Conservation (phyloP, 345 rosid species). For the Kernera saxatilis region DNA sequence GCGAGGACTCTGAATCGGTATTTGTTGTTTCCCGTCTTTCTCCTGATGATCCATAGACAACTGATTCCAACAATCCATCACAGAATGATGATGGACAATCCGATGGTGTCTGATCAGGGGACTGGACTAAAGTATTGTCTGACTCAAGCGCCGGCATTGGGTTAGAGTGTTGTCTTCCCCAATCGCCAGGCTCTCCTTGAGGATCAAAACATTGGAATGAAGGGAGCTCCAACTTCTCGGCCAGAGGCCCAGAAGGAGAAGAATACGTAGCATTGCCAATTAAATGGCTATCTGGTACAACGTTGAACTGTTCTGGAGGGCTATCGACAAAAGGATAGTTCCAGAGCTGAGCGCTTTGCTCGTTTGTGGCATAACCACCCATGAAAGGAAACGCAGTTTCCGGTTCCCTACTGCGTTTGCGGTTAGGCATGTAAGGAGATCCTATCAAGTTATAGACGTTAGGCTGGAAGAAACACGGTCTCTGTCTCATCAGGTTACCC, state of each 20-base stretch:
- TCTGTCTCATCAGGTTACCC: neutral
- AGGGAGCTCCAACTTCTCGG: conserved; percentile 63
- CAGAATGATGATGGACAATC: conserved; percentile 32
- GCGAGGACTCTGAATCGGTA: conserved; percentile 37
- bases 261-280: conserved; percentile 33
- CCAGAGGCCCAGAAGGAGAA: conserved; percentile 49
- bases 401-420: neutral
- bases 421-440: conserved; percentile 8
- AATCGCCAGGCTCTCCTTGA: conserved; percentile 30
- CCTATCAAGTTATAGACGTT: neutral
- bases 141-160: conserved; percentile 39
- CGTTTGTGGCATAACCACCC: neutral
- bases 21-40: conserved; percentile 20
- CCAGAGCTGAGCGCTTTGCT: conserved; percentile 7
- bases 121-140: conserved; percentile 40
- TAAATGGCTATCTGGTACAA: conserved; percentile 34
- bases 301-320: conserved; percentile 26
- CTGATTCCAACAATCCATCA: conserved; percentile 51
- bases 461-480: neutral
- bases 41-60: conserved; percentile 34
- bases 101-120: conserved; percentile 34
- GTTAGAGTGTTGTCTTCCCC: conserved; percentile 31
- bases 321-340: conserved; percentile 9
- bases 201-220: conserved; percentile 55
- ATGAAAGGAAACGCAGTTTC: neutral